These are phyloP conservation scores for Arthrobotrys musiformis DNA, from an alignment of 2,329 filamentous ascomycete species.

Conservation along the genomic window DNA sequence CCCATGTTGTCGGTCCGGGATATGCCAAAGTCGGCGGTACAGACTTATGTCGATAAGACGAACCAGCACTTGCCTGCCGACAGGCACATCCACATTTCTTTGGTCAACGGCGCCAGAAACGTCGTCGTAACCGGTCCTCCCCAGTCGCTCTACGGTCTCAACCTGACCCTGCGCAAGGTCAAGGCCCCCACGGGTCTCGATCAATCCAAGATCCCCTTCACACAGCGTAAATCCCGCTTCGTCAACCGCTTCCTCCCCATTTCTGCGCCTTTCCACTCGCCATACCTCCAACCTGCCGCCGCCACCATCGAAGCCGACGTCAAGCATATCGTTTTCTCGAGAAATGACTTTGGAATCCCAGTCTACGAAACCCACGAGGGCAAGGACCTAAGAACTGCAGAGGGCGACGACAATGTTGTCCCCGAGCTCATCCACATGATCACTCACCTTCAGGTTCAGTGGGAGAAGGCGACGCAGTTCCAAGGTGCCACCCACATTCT, in stretches of 20 bases:
- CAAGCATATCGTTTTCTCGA: slow-evolving; percentile 80
- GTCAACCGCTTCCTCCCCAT: slow-evolving; percentile 97
- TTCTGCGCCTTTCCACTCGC: slow-evolving; percentile 97
- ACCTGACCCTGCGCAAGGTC: slow-evolving; percentile 92
- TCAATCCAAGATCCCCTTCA: slow-evolving; percentile 92
- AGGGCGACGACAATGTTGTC: slow-evolving; percentile 72
- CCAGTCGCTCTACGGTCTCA: slow-evolving; percentile 94
- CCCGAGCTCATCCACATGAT: slow-evolving; percentile 90
- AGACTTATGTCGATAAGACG: slow-evolving; percentile 95
- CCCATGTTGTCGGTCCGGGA: slow-evolving; percentile 99
- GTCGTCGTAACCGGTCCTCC: slow-evolving; percentile 96
- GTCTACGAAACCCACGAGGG: slow-evolving; percentile 92
- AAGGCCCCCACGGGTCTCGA: slow-evolving; percentile 98
- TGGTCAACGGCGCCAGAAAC: slow-evolving; percentile 96
- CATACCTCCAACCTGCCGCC: slow-evolving; percentile 85
- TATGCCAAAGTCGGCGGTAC: slow-evolving; percentile 84
- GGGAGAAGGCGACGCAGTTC: slow-evolving; percentile 95
- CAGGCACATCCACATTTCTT: slow-evolving; percentile 91
- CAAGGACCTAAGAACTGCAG: slow-evolving; percentile 79
- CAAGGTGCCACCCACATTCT: slow-evolving; percentile 90
- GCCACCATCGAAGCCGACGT: slow-evolving; percentile 87
- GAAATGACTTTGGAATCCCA: slow-evolving; percentile 77
- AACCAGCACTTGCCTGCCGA: slow-evolving; percentile 95
- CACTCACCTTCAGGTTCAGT: slow-evolving; percentile 91
- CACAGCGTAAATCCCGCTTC: slow-evolving; percentile 94